A percentile compares a stretch with the other conserved stretches of the same genome.
Conservation (phyloP, 2,329 filamentous ascomycete species). For the Bipolaris victoriae region DNA sequence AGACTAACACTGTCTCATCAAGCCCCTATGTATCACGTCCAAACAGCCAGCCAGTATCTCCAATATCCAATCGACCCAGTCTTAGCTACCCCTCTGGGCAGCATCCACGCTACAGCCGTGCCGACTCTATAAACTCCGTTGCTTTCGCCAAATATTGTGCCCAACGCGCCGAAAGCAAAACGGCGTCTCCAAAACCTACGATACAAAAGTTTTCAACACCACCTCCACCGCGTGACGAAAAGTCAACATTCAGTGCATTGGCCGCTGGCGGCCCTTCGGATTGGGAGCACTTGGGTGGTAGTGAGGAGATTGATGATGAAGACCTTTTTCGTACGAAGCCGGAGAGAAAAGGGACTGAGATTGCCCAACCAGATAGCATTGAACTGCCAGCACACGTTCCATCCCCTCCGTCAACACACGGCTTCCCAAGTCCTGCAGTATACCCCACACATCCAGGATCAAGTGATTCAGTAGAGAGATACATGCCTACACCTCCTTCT, state of each 20-base stretch:
- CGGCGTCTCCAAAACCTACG: constrained; percentile 34
- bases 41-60: constrained; percentile 44
- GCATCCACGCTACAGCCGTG: constrained; percentile 26
- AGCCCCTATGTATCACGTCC: constrained; percentile 35
- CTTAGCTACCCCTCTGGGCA: constrained; percentile 32
- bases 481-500: constrained; percentile 43
- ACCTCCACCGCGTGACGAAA: constrained; percentile 35
- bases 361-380: constrained; percentile 33
- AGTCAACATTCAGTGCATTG: constrained; percentile 41
- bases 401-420: constrained; percentile 33
- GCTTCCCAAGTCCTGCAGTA: constrained; percentile 42
- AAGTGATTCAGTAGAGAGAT: constrained; percentile 28
- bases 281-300: constrained; percentile 46
- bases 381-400: constrained; percentile 38
- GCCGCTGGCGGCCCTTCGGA: constrained; percentile 46
- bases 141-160: constrained; percentile 38
- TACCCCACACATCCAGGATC: constrained; percentile 24
- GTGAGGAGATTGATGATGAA: constrained; percentile 46
- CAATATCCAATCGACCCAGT: constrained; percentile 36
- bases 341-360: constrained; percentile 19
- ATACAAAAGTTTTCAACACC: constrained; percentile 28
- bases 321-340: constrained; percentile 40
- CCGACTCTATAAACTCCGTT: constrained; percentile 42
- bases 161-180: constrained; percentile 31
- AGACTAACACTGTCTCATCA: constrained; percentile 32